phyloP scores from a whole-genome alignment of 768 basidiomycete species.

The Suillus sp. region DNA sequence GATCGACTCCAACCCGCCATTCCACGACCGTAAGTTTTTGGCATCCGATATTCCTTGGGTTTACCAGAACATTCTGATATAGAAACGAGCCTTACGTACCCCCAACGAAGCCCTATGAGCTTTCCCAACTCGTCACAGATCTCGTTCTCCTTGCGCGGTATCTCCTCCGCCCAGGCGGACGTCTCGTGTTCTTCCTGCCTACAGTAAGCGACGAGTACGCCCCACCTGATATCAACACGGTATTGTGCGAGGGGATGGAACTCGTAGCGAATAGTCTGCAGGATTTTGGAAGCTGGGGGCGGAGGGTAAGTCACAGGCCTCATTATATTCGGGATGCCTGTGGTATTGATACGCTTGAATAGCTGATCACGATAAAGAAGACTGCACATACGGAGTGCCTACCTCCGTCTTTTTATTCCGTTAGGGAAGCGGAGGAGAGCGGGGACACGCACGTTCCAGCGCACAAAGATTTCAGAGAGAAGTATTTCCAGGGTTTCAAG shows the following conservation, averaged over 20 bases:
- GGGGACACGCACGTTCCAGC: constrained; percentile 62
- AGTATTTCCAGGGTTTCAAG: constrained; percentile 85
- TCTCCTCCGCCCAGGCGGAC: constrained; percentile 80
- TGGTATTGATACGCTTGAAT: constrained; percentile 13
- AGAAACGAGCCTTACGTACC: constrained; percentile 79
- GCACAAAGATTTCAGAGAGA: constrained; percentile 86
- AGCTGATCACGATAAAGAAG: constrained; percentile 94
- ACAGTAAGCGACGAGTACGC: constrained; percentile 91
- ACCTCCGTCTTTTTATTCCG: constrained; percentile 55
- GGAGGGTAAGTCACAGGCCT: constrained; percentile 60
- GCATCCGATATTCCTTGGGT: neutral
- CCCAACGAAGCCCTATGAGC: constrained; percentile 89
- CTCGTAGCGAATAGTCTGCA: constrained; percentile 88
- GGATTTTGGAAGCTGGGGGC: constrained; percentile 93
- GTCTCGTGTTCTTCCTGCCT: constrained; percentile 94
- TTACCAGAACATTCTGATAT: constrained; percentile 5
- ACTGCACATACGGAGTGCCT: constrained; percentile 44
- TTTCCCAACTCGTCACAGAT: constrained; percentile 79
- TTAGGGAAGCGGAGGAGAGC: constrained; percentile 11
- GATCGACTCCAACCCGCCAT: constrained; percentile 30
- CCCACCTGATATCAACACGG: constrained; percentile 77
- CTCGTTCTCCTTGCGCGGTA: constrained; percentile 82
- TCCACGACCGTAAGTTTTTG: constrained; percentile 47
- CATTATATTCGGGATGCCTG: constrained; percentile 2
- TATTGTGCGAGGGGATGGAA: constrained; percentile 87